Conservation (phyloP, 495 filamentous ascomycete genomes). For the Talaromyces nanjingensis region DNA sequence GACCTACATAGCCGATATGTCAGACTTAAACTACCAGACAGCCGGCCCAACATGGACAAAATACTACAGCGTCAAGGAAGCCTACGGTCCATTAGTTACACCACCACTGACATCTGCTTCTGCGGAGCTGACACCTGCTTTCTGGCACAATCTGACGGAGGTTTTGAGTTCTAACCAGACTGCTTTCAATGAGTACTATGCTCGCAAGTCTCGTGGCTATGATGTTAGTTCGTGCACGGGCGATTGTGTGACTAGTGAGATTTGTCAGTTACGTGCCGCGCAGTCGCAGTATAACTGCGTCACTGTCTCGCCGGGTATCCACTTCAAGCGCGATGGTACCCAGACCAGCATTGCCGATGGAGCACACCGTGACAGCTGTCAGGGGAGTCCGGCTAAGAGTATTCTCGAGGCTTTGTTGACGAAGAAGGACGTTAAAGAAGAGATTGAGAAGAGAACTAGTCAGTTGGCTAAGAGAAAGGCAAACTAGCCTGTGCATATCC, state of each 20-base stretch:
- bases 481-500: neutral
- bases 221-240: slow-evolving; percentile 25
- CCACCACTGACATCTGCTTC: slow-evolving; percentile 25
- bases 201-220: slow-evolving; percentile 29
- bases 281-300: slow-evolving; percentile 29
- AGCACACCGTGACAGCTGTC: neutral
- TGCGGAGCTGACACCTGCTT: slow-evolving; percentile 44
- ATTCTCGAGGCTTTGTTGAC: slow-evolving; percentile 1
- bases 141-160: slow-evolving; percentile 53
- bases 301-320: slow-evolving; percentile 14
- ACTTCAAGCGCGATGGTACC: slow-evolving; percentile 12
- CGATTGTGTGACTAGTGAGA: slow-evolving; percentile 27
- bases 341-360: neutral
- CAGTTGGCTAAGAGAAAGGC: neutral
- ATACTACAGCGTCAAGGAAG: slow-evolving; percentile 48
- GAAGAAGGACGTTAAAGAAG: neutral
- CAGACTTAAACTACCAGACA: slow-evolving; percentile 30
- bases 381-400: neutral
- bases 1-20: slow-evolving; percentile 47
- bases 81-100: slow-evolving; percentile 39
- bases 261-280: slow-evolving; percentile 36
- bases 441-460: neutral
- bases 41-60: slow-evolving; percentile 38
- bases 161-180: slow-evolving; percentile 28
- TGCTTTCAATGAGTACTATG: slow-evolving; percentile 32